These are phyloP conservation scores for Kwoniella shivajii DNA, from an alignment of 1,284 basidiomycete species.

Conservation along the genomic window DNA sequence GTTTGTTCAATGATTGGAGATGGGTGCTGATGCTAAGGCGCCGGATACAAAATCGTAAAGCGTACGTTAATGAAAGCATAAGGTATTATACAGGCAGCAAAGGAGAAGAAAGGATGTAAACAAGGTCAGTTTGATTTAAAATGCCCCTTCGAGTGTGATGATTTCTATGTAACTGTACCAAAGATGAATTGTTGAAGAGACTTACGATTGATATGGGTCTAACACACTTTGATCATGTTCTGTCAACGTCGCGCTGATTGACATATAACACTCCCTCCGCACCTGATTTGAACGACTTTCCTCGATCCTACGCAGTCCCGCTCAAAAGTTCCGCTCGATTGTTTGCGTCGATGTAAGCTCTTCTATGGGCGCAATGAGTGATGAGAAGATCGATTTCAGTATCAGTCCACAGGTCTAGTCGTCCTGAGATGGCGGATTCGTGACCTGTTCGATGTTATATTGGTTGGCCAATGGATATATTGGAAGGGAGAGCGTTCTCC, in stretches of 20 bases:
- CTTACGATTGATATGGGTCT: too few relatives aligned
- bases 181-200: too few relatives aligned
- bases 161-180: too few relatives aligned
- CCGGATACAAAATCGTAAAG: neutral
- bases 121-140: slow-evolving; percentile 2
- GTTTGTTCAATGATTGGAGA: neutral
- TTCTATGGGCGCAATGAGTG: too few relatives aligned
- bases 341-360: too few relatives aligned
- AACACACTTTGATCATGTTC: too few relatives aligned
- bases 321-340: neutral
- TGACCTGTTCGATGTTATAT: too few relatives aligned
- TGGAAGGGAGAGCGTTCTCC: too few relatives aligned
- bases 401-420: too few relatives aligned
- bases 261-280: neutral
- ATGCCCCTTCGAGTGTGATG: neutral
- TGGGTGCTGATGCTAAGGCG: neutral
- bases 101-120: neutral
- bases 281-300: neutral
- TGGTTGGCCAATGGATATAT: too few relatives aligned
- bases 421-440: too few relatives aligned
- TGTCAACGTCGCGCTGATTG: neutral
- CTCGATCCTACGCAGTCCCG: neutral
- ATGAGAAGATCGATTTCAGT: too few relatives aligned
- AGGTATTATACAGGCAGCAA: neutral
- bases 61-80: neutral